A percentile compares a stretch with the other conserved stretches of the same genome.
Evolutionary conservation across 148 eudicot genomes (phyloP).

Genomic region (Persicaria tinctoria): DNA sequence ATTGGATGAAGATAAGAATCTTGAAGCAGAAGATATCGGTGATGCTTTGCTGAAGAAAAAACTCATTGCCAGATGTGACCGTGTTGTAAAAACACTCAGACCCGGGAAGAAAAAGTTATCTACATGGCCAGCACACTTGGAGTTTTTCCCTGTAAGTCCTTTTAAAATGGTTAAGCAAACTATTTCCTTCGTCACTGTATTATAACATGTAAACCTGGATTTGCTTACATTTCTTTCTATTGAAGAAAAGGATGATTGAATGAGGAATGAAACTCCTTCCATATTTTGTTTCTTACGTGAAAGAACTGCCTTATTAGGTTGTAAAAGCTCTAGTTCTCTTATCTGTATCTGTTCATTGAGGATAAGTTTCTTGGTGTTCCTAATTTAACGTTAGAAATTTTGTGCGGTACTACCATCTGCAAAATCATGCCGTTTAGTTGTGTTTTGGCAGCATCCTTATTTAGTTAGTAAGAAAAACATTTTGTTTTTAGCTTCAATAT

Average conservation of each 20-base stretch:
- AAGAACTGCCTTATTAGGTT: background rate
- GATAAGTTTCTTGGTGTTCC: background rate
- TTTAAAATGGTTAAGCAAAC: background rate
- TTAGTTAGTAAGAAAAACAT: background rate
- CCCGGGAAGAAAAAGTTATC: slow-evolving; percentile 95
- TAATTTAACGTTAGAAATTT: background rate
- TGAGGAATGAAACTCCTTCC: background rate
- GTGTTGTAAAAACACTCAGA: slow-evolving; percentile 89
- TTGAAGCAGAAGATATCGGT: slow-evolving; percentile 82
- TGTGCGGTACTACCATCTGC: background rate
- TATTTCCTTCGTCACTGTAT: background rate
- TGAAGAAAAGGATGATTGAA: background rate
- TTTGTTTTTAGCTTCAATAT: background rate
- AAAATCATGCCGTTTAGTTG: background rate
- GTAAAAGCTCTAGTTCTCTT: background rate
- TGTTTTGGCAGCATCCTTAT: background rate
- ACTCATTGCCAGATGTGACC: slow-evolving; percentile 91
- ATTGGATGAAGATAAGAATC: slow-evolving; percentile 54
- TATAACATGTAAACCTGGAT: background rate
- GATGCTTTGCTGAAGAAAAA: slow-evolving; percentile 63
- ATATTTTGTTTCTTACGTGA: background rate
- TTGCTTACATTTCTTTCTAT: background rate
- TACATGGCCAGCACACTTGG: slow-evolving; percentile 98
- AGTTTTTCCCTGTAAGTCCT: slow-evolving; percentile 65
- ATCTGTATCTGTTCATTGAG: background rate